Conservation (phyloP, 495 filamentous ascomycete genomes). For the Penicillium waksmanii region DNA sequence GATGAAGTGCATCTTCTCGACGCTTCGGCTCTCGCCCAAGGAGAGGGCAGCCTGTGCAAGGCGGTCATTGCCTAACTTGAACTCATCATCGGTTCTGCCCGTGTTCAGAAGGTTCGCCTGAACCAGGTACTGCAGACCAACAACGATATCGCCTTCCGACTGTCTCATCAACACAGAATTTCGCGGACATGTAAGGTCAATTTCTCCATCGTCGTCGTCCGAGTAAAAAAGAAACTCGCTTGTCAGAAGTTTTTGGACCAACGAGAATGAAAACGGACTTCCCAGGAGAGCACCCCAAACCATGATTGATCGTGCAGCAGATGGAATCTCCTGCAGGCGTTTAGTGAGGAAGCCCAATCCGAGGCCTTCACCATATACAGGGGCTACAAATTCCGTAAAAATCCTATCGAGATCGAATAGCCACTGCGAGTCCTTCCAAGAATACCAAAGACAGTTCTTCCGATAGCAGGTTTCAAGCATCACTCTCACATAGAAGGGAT, state of each 20-base stretch:
- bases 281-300: constrained; percentile 86
- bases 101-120: constrained; percentile 76
- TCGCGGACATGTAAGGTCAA: constrained; percentile 39
- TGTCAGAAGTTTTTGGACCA: constrained; percentile 76
- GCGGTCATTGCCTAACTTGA: constrained; percentile 73
- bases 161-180: constrained; percentile 38
- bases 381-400: constrained; percentile 78
- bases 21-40: constrained; percentile 67
- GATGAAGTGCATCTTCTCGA: constrained; percentile 82
- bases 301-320: constrained; percentile 72
- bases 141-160: constrained; percentile 60
- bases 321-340: constrained; percentile 73
- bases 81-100: constrained; percentile 75
- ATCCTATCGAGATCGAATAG: constrained; percentile 82
- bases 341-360: constrained; percentile 78
- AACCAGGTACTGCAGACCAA: constrained; percentile 76
- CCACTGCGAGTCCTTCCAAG: constrained; percentile 78
- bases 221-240: constrained; percentile 65
- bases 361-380: constrained; percentile 74
- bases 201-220: constrained; percentile 35
- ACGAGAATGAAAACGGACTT: constrained; percentile 74
- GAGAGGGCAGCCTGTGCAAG: constrained; percentile 75
- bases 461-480: constrained; percentile 88
- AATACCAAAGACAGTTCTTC: constrained; percentile 86
- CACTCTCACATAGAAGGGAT: constrained; percentile 86